A percentile compares a stretch with the other conserved stretches of the same genome.
These are phyloP conservation scores for Styphnolobium japonicum DNA, from an alignment of 306 rosid genomes.

Conservation along the genomic window DNA sequence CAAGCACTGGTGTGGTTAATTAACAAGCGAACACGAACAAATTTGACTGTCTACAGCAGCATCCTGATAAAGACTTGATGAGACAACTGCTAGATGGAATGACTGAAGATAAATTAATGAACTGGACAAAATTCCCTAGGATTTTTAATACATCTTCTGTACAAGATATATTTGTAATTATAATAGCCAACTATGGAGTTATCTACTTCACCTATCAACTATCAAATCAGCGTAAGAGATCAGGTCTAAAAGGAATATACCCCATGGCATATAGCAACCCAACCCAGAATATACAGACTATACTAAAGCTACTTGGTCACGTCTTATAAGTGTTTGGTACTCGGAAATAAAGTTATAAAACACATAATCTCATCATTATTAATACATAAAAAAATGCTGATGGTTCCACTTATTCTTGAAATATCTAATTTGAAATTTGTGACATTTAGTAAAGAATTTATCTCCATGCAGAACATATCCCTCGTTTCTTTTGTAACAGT, in stretches of 20 bases:
- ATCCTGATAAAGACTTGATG: conserved; percentile 2
- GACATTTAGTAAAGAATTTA: not conserved
- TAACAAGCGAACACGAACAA: conserved; percentile 5
- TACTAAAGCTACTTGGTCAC: not conserved
- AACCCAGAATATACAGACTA: not conserved
- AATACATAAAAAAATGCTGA: not conserved
- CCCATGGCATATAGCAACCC: not conserved
- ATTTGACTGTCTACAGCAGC: conserved; percentile 9
- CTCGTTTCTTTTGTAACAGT: not conserved
- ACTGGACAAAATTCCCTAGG: not conserved
- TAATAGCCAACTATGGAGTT: not conserved
- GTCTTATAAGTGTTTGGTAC: conserved; percentile 12
- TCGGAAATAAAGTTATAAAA: conserved; percentile 3
- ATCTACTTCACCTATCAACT: not conserved
- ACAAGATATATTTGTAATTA: not conserved
- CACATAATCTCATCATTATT: conserved; percentile 12
- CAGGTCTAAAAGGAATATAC: conserved; percentile 25
- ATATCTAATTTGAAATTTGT: not conserved
- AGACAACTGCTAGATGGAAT: not conserved
- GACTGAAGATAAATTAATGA: not conserved
- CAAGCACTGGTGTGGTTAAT: not conserved
- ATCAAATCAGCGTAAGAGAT: conserved; percentile 2
- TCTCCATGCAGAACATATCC: not conserved
- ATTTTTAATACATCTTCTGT: not conserved
- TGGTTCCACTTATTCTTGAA: not conserved